phyloP scores from a whole-genome alignment of 345 rosid genomes.

The Anastatica hierochuntica region DNA sequence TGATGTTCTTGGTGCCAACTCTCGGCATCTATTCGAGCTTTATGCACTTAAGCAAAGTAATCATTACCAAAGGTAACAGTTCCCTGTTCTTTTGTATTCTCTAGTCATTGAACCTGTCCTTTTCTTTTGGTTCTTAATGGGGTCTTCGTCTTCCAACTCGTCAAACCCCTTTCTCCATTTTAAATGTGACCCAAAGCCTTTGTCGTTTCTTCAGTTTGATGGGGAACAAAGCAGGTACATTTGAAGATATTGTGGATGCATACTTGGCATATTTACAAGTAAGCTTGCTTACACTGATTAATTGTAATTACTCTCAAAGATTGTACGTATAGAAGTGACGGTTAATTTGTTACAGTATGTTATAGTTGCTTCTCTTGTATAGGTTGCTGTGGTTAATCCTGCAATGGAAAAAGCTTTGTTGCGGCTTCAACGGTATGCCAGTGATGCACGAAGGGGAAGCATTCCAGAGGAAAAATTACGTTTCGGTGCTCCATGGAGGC shows the following conservation, averaged over 20 bases:
- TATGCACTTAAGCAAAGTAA: constrained; percentile 83
- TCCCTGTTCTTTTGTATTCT: neutral
- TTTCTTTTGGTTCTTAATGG: too few relatives aligned
- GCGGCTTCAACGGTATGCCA: constrained; percentile 57
- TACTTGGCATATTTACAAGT: constrained; percentile 90
- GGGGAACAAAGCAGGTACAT: constrained; percentile 49
- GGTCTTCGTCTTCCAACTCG: neutral
- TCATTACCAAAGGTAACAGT: constrained; percentile 56
- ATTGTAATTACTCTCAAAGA: constrained; percentile 4
- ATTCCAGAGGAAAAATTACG: constrained; percentile 53
- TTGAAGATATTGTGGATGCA: constrained; percentile 88
- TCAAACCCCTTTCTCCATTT: neutral
- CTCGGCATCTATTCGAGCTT: constrained; percentile 92
- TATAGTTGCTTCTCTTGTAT: constrained; percentile 2
- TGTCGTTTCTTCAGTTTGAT: constrained; percentile 43
- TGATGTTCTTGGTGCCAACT: constrained; percentile 84
- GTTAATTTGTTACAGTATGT: neutral
- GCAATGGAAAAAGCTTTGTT: constrained; percentile 74
- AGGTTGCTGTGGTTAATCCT: constrained; percentile 86
- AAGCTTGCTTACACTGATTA: constrained; percentile 13
- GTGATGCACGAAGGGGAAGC: constrained; percentile 53
- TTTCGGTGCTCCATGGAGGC: constrained; percentile 95
- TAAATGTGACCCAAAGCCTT: neutral
- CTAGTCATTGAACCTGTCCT: too few relatives aligned
- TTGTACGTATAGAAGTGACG: neutral